These are phyloP conservation scores for Beauveria caledonica DNA, from an alignment of 2,329 filamentous ascomycete genomes.

Conservation along the genomic window DNA sequence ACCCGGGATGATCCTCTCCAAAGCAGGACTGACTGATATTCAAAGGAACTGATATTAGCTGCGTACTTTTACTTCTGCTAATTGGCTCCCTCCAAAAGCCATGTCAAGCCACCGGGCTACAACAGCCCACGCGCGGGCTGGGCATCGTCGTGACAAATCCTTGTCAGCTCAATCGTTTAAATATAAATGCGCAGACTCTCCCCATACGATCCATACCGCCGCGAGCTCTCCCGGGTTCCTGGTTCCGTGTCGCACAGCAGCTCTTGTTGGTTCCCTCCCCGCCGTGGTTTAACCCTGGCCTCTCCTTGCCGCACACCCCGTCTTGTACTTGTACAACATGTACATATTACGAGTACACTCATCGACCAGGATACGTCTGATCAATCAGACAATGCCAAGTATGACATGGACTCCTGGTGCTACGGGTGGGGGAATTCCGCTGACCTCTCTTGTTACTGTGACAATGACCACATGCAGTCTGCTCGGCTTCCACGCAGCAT, in stretches of 20 bases:
- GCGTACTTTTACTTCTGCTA: neutral
- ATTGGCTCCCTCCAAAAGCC: neutral
- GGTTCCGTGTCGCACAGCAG: neutral
- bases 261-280: neutral
- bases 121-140: neutral
- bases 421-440: neutral
- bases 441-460: neutral
- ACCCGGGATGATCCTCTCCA: neutral
- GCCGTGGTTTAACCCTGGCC: neutral
- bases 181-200: neutral
- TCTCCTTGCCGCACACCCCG: neutral
- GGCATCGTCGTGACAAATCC: neutral
- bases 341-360: no score
- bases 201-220: neutral
- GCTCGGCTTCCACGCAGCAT: neutral
- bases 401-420: neutral
- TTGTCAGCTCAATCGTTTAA: no score
- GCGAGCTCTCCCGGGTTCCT: neutral
- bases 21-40: neutral
- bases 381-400: neutral
- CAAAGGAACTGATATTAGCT: neutral
- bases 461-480: neutral
- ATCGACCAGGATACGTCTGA: no score
- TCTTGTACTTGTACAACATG: no score
- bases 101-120: neutral